Conservation (phyloP, 2,329 filamentous ascomycete species). For the Penicillium expansum region DNA sequence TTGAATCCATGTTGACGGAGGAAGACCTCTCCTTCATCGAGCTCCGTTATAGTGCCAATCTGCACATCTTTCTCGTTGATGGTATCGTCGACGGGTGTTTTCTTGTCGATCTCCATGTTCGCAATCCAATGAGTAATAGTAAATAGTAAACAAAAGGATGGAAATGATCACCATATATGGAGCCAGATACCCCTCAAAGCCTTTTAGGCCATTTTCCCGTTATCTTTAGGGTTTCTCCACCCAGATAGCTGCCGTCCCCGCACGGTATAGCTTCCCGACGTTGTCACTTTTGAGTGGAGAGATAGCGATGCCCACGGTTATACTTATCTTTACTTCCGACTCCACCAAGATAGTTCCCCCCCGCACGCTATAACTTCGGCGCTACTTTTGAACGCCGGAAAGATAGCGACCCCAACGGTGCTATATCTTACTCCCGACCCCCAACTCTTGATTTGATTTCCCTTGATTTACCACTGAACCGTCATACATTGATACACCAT, state of each 20-base stretch:
- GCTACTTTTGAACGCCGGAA: constrained; percentile 17
- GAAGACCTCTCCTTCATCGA: constrained; percentile 52
- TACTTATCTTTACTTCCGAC: constrained; percentile 4
- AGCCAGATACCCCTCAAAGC: not conserved
- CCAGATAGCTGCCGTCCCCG: constrained; percentile 11
- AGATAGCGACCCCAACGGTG: constrained; percentile 2
- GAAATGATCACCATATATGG: not conserved
- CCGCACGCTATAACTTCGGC: constrained; percentile 22
- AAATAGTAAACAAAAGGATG: not conserved
- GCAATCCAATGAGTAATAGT: not conserved
- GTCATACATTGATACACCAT: not conserved
- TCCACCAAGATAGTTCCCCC: constrained; percentile 13
- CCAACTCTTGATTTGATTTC: constrained; percentile 1
- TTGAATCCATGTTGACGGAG: constrained; percentile 50
- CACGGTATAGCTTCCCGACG: constrained; percentile 18
- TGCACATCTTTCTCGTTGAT: constrained; percentile 26
- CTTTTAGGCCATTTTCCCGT: constrained; percentile 1
- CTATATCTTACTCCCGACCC: constrained; percentile 5
- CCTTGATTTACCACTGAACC: not conserved
- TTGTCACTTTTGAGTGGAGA: constrained; percentile 15
- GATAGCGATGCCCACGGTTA: constrained; percentile 1
- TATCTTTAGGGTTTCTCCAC: constrained; percentile 8
- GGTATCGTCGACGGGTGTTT: not conserved
- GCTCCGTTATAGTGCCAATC: constrained; percentile 30
- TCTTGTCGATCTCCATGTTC: constrained; percentile 11